These are phyloP conservation scores for Alternaria sp. DNA, from an alignment of 2,329 filamentous ascomycete species.

Conservation along the genomic window DNA sequence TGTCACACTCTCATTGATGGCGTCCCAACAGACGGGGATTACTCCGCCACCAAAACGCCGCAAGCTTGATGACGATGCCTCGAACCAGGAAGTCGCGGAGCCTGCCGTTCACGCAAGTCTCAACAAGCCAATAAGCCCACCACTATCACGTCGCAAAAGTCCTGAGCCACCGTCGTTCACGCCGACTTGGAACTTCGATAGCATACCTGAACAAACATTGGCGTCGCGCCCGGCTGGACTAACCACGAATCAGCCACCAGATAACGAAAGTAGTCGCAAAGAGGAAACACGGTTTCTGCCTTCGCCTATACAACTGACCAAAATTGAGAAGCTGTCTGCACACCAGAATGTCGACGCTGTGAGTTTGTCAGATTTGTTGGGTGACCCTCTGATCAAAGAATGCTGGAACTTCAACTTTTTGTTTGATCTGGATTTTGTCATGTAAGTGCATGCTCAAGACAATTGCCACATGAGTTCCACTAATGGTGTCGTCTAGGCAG, in stretches of 20 bases:
- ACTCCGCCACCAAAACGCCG: constrained; percentile 38
- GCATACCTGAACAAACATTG: constrained; percentile 23
- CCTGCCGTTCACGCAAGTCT: constrained; percentile 20
- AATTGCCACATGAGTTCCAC: not conserved
- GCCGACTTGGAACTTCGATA: constrained; percentile 26
- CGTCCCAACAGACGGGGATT: constrained; percentile 8
- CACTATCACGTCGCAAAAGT: constrained; percentile 23
- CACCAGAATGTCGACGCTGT: constrained; percentile 71
- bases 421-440: constrained; percentile 69
- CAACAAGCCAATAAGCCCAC: constrained; percentile 42
- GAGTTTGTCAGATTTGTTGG: constrained; percentile 71
- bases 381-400: constrained; percentile 76
- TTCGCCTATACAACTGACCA: constrained; percentile 77
- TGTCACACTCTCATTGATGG: constrained; percentile 14
- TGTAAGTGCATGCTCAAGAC: constrained; percentile 47
- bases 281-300: constrained; percentile 39
- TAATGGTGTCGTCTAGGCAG: constrained; percentile 36
- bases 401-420: constrained; percentile 76
- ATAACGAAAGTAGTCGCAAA: not conserved
- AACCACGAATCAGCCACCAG: not conserved
- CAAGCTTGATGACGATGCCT: constrained; percentile 25
- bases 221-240: not conserved
- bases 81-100: constrained; percentile 8
- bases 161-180: constrained; percentile 1
- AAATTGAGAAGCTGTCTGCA: constrained; percentile 69